phyloP scores from a whole-genome alignment of 2,329 filamentous ascomycete species.

The Apiospora marii region DNA sequence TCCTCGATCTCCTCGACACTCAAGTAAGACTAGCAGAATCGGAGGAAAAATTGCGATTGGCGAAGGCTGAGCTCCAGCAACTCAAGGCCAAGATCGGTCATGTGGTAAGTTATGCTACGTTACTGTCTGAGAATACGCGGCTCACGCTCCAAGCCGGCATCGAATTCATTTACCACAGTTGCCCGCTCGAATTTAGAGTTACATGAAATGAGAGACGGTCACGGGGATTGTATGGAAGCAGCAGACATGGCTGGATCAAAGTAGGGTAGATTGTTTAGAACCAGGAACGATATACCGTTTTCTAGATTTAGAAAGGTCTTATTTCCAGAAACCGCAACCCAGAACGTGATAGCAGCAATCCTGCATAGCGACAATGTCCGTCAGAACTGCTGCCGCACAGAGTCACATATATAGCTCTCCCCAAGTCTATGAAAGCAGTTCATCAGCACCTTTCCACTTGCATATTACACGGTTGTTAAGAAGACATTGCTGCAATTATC shows the following conservation, averaged over 20 bases:
- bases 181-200: conserved; percentile 1
- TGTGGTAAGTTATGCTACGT: background rate
- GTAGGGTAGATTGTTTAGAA: conserved; percentile 10
- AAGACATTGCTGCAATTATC: background rate
- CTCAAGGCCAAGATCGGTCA: conserved; percentile 7
- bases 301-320: background rate
- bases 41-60: conserved; percentile 3
- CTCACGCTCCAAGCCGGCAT: background rate
- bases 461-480: background rate
- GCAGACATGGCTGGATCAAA: background rate
- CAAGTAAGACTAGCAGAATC: conserved; percentile 2
- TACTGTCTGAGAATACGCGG: background rate
- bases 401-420: background rate
- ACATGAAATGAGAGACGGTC: background rate
- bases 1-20: background rate
- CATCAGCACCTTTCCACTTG: background rate
- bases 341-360: background rate
- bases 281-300: conserved; percentile 4
- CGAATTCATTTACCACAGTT: background rate
- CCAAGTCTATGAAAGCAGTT: background rate
- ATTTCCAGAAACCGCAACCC: conserved; percentile 9
- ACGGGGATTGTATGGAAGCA: conserved; percentile 1
- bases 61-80: conserved; percentile 1
- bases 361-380: background rate
- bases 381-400: background rate